Percentiles rank a stretch among this genome's conserved stretches.
Conservation (phyloP, 495 filamentous ascomycete genomes). For the Penicillium atrosanguineum region DNA sequence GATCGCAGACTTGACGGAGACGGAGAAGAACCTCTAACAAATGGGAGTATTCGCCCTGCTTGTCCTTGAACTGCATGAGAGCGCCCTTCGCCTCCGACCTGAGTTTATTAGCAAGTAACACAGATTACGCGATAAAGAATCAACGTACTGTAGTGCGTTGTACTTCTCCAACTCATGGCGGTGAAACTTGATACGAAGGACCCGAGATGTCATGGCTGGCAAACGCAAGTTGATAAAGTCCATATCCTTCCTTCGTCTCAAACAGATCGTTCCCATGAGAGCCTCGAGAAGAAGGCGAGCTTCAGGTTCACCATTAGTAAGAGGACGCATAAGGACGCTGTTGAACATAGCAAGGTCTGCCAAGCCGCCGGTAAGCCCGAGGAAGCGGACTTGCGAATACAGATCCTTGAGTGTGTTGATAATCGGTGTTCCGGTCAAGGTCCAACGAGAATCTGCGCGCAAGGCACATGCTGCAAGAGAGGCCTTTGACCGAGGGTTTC, state of each 20-base stretch:
- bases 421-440: conserved; percentile 78
- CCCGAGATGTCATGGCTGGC: conserved; percentile 73
- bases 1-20: conserved; percentile 83
- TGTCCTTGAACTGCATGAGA: conserved; percentile 57
- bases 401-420: conserved; percentile 78
- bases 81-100: conserved; percentile 73
- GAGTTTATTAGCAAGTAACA: conserved; percentile 13
- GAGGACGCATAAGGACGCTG: conserved; percentile 66
- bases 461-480: conserved; percentile 66
- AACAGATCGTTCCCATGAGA: conserved; percentile 78
- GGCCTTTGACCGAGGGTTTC: conserved; percentile 71
- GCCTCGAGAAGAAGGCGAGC: conserved; percentile 68
- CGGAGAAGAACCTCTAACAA: conserved; percentile 82
- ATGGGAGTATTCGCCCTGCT: conserved; percentile 54
- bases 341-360: conserved; percentile 76
- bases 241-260: conserved; percentile 88
- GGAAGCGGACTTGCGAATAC: conserved; percentile 76
- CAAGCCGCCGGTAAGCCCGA: conserved; percentile 74
- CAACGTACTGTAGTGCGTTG: conserved; percentile 61
- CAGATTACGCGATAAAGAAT: neutral
- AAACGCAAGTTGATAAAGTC: conserved; percentile 80
- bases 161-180: conserved; percentile 78
- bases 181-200: conserved; percentile 75
- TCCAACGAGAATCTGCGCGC: conserved; percentile 74
- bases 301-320: conserved; percentile 56